These are phyloP conservation scores for Lipomyces lipofer DNA, from an alignment of 805 yeast species.

Conservation along the genomic window DNA sequence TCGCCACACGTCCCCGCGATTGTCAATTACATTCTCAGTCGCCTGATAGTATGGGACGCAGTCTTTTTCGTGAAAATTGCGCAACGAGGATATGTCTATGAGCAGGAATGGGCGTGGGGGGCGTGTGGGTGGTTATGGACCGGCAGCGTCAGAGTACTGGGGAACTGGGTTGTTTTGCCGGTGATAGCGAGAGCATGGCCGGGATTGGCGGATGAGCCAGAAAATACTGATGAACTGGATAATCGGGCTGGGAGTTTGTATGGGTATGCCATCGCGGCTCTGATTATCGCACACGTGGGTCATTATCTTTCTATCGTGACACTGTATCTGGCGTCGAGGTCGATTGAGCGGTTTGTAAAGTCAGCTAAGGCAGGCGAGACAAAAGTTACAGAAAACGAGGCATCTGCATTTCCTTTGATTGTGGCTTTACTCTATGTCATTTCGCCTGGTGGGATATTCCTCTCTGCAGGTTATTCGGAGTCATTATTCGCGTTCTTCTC, in stretches of 20 bases:
- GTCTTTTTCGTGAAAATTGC: slow-evolving; percentile 71
- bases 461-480: slow-evolving; percentile 76
- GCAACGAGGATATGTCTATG: slow-evolving; percentile 55
- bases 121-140: slow-evolving; percentile 83
- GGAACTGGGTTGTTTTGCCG: slow-evolving; percentile 15
- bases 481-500: slow-evolving; percentile 63
- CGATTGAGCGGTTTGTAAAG: slow-evolving; percentile 28
- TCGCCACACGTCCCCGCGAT: slow-evolving; percentile 14
- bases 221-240: slow-evolving; percentile 20
- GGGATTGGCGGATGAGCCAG: not conserved
- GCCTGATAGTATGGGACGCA: slow-evolving; percentile 77
- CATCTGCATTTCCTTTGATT: slow-evolving; percentile 36
- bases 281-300: slow-evolving; percentile 52
- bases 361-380: not conserved
- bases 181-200: slow-evolving; percentile 8
- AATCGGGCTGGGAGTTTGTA: slow-evolving; percentile 38
- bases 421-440: slow-evolving; percentile 53
- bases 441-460: slow-evolving; percentile 81
- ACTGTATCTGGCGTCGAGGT: slow-evolving; percentile 51
- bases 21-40: slow-evolving; percentile 29
- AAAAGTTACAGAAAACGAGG: slow-evolving; percentile 9
- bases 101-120: slow-evolving; percentile 89
- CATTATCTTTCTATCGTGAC: slow-evolving; percentile 54
- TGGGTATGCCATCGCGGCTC: slow-evolving; percentile 48
- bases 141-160: slow-evolving; percentile 11